Evolutionary conservation across 2,329 filamentous ascomycete genomes (phyloP).

Genomic region (Fusarium sp.): DNA sequence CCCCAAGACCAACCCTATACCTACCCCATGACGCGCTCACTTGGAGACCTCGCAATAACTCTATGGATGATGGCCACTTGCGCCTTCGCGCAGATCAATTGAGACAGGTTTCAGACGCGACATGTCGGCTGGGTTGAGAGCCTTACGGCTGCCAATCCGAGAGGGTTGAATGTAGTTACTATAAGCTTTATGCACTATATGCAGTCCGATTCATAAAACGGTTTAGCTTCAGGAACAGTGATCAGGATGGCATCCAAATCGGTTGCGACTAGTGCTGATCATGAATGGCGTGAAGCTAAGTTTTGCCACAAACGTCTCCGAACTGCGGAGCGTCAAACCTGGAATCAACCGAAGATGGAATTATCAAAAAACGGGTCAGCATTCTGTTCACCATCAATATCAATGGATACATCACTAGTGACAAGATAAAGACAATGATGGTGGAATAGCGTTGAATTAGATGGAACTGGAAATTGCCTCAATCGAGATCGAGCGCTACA

Average conservation of each 20-base stretch:
- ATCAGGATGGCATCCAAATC: neutral
- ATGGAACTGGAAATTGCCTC: no score
- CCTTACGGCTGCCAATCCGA: neutral
- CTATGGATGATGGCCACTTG: neutral
- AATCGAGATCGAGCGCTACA: no score
- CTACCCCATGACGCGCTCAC: fast-evolving
- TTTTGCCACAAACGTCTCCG: neutral
- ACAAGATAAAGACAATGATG: no score
- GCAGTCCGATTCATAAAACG: neutral
- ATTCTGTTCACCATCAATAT: fast-evolving
- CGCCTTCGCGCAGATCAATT: fast-evolving
- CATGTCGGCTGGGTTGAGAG: neutral
- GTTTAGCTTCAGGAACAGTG: neutral
- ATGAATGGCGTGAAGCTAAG: neutral
- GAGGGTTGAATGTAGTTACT: neutral
- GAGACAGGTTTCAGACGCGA: no score
- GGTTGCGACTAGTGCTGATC: neutral
- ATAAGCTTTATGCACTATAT: neutral
- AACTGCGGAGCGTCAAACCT: neutral
- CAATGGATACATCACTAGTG: no score
- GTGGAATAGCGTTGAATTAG: no score
- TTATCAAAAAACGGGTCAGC: no score
- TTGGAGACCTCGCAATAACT: neutral
- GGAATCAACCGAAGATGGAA: neutral
- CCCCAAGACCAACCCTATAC: neutral